phyloP scores from a whole-genome alignment of 2,329 filamentous ascomycete species.

The Beauveria sp. region DNA sequence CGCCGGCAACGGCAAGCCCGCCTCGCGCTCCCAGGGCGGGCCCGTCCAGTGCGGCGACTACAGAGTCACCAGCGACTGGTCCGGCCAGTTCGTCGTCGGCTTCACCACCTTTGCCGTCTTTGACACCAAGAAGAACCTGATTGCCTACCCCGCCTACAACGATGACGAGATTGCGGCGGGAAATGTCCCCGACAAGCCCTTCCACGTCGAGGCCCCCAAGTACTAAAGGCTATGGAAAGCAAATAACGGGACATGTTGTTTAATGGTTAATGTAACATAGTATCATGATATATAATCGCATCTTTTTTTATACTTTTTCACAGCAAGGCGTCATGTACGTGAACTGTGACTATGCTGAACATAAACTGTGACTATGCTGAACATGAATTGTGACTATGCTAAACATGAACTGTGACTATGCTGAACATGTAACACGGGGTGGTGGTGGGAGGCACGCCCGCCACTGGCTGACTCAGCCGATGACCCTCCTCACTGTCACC shows the following conservation, averaged over 20 bases:
- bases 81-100: constrained; percentile 44
- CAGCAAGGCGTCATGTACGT: too few relatives aligned
- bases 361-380: too few relatives aligned
- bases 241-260: neutral
- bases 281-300: too few relatives aligned
- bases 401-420: too few relatives aligned
- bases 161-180: constrained; percentile 40
- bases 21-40: constrained; percentile 31
- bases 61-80: constrained; percentile 47
- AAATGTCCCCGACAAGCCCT: constrained; percentile 18
- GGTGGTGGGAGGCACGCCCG: too few relatives aligned
- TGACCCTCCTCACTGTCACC: too few relatives aligned
- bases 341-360: too few relatives aligned
- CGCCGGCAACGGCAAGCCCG: constrained; percentile 26
- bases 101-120: constrained; percentile 48
- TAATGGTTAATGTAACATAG: too few relatives aligned
- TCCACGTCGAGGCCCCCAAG: neutral
- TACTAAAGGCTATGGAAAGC: neutral
- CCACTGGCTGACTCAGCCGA: too few relatives aligned
- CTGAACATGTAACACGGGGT: too few relatives aligned
- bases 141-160: constrained; percentile 46
- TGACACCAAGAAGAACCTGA: constrained; percentile 33
- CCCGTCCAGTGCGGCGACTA: constrained; percentile 39
- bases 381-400: too few relatives aligned
- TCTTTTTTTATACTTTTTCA: too few relatives aligned